Base-by-base conservation (phyloP, 257 asterid genomes). In the Coffea canephora region DNA sequence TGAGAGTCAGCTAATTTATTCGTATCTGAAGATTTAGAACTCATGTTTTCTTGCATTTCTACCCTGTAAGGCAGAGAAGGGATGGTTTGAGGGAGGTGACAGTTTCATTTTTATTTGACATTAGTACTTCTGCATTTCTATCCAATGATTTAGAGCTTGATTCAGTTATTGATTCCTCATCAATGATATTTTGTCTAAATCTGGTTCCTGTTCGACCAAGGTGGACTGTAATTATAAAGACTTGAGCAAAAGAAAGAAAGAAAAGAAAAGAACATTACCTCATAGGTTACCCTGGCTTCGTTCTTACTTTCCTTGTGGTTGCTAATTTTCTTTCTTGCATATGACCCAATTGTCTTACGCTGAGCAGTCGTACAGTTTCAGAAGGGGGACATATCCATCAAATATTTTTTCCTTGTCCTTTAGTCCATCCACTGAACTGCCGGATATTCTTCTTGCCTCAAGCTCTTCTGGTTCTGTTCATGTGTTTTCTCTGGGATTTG, bases 401-500 rank as follows among this genome's bases (percentile, higher is more conserved):
- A 88, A 86, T 65, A 93, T 95, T 69, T 95, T 84, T 89, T 95
- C 99, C 79, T 69, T 95, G 84, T 89, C 99, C 52, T 93, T 95
- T 87, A 90, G 95, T 77, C 98, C 96, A 52, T 91, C 95, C 45
- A 81, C 89, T 75, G 95, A 89, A 81, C 93, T 87, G 85, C 97
- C 98, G 23, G 95, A 91, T 82, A 83, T 93, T 82, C 97, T 95
- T 81, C 91, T 93, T 78, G 99, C 99, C 74, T 86, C 98, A 78
- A 93, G 99, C 90, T 90, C 96, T 65, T 93, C 98, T 19, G 99
- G 99, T 72, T 91, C 99, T 54, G 88, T 87, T 73, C 99, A 93
- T 83, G 82, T 90, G 73, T 95, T 95, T 80, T 88, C 91, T 82
- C 89, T 95, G 82, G 89, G 90, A 57, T 84, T 83, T 80, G 92